phyloP scores from a whole-genome alignment of 768 basidiomycete genomes.

The Nidularia pulvinata region DNA sequence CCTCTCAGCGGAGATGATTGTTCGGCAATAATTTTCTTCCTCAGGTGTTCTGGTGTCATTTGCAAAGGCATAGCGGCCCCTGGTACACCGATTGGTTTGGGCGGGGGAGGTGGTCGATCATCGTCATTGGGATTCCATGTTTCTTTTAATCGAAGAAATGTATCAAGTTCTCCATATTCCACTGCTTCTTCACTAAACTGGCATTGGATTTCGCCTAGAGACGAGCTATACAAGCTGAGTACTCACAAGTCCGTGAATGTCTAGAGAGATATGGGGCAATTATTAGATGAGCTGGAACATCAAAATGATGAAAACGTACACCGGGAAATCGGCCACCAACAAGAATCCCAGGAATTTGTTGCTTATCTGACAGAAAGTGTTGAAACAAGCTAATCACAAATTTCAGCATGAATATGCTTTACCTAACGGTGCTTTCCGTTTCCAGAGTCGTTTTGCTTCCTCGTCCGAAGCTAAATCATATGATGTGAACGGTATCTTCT shows the following conservation, averaged over 20 bases:
- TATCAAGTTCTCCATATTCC: slow-evolving; percentile 71
- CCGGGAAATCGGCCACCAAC: slow-evolving; percentile 78
- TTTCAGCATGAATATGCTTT: neutral
- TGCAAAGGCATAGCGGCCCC: slow-evolving; percentile 74
- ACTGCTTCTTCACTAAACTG: slow-evolving; percentile 77
- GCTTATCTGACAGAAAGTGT: slow-evolving; percentile 54
- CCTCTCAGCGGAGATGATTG: slow-evolving; percentile 43
- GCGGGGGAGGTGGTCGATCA: slow-evolving; percentile 51
- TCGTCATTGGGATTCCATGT: slow-evolving; percentile 63
- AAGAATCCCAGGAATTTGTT: slow-evolving; percentile 83
- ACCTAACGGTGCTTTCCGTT: slow-evolving; percentile 76
- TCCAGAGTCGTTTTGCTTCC: slow-evolving; percentile 79
- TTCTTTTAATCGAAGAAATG: slow-evolving; percentile 74
- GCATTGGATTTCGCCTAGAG: slow-evolving; percentile 1
- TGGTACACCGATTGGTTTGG: slow-evolving; percentile 75
- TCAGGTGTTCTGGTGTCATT: slow-evolving; percentile 80
- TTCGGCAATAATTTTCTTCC: slow-evolving; percentile 51
- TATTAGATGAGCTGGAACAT: neutral
- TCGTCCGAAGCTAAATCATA: slow-evolving; percentile 89
- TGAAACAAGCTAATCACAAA: neutral
- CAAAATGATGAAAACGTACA: slow-evolving; percentile 39
- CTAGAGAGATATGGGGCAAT: slow-evolving; percentile 30
- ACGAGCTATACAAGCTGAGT: neutral
- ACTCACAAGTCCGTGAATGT: slow-evolving; percentile 75
- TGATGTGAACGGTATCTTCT: slow-evolving; percentile 80